These are phyloP conservation scores for Coelastrella sp. DNA, from an alignment of 139 green algal genomes.

Conservation along the genomic window DNA sequence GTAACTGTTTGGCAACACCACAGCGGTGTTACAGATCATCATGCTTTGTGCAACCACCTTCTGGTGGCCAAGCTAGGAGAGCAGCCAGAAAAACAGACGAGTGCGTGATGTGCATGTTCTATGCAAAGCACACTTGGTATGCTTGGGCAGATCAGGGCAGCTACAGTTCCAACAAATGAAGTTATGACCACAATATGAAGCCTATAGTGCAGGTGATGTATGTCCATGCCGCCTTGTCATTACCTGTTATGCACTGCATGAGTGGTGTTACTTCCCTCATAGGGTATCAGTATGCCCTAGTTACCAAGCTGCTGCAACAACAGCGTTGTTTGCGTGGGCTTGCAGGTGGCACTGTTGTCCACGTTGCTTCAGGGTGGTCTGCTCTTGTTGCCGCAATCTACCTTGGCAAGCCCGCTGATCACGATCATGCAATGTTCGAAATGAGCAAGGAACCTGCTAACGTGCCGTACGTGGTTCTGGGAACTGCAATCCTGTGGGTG, in stretches of 20 bases:
- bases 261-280: no score
- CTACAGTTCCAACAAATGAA: no score
- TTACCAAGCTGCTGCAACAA: neutral
- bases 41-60: neutral
- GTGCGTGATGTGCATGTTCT: no score
- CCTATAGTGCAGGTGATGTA: no score
- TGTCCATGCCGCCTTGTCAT: no score
- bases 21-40: neutral
- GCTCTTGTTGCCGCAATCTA: conserved; percentile 9
- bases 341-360: conserved; percentile 45
- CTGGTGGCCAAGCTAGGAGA: neutral
- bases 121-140: no score
- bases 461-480: conserved; percentile 35
- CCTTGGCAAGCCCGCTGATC: neutral
- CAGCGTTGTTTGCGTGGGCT: conserved; percentile 1
- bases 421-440: neutral
- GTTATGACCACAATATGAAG: no score
- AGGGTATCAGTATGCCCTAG: neutral
- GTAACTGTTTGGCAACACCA: neutral
- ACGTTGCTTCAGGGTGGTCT: conserved; percentile 40
- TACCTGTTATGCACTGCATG: no score
- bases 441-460: conserved; percentile 6
- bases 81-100: no score
- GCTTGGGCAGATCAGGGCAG: no score
- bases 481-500: conserved; percentile 44